Evolutionary conservation across 2,329 filamentous ascomycete species (phyloP), one percentile per base, ranked within the genome.

Genomic region (Thelonectria rubi): DNA sequence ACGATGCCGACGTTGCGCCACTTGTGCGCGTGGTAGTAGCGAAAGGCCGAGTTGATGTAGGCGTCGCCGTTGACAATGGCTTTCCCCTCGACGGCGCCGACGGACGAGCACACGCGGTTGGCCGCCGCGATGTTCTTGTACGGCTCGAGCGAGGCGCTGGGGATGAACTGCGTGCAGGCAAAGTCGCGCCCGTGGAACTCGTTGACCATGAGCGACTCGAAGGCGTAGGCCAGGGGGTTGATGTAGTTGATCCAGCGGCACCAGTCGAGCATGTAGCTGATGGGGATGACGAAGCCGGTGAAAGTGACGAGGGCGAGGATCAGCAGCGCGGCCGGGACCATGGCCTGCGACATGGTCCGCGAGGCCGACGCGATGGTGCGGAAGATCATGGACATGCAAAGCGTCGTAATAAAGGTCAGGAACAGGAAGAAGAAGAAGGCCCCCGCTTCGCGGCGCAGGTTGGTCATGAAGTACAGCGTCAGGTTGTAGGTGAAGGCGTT

Each of bases 231-330:
- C 8, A 90, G 81, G 2, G 87, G 86, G 59, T 90, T 83, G 48
- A 89, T 76, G 66, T 88, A 89, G 61, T 85, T 86, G 61, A 91
- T 88, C 88, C 88, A 91, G 40, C 84, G 77, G 40, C 85, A 85
- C 87, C 88, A 91, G 1, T 82, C 85, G 12, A 85, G 79, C 86
- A 87, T 90, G 72, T 75, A 73, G 3, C 69, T 60, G 0, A 69
- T 68, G 2, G 72, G 73, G 18, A 80, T 78, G 10, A 78, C 72
- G 62, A 88, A 84, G 65, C 82, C 85, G 1, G 84, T 86, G 63
- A 76, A 74, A 0, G 65, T 74, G 0, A 74, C 62, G 1, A 74
- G 1, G 3, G 69, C 70, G 0, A 74, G 61, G 6, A 73, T 71
- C 15, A 81, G 71, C 2, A 81, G 65, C 0, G 78, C 73, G 8